Conservation (phyloP, 257 asterid genomes). For the Nicotiana benthamiana region DNA sequence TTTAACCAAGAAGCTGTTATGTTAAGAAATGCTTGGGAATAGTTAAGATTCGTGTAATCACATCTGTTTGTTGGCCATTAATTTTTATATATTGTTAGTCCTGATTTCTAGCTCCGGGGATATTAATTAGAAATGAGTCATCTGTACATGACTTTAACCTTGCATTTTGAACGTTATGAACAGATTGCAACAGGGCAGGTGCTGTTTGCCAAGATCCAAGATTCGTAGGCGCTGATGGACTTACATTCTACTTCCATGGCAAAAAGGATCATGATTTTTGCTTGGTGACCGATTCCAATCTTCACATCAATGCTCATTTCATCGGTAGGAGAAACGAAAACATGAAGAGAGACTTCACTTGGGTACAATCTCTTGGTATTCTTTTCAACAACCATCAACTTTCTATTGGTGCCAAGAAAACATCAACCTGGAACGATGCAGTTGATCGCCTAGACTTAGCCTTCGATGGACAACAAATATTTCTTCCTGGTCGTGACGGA, state of each 20-base stretch:
- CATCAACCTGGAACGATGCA: constrained; percentile 51
- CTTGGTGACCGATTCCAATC: constrained; percentile 57
- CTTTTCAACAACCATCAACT: constrained; percentile 52
- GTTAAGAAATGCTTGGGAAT: background rate
- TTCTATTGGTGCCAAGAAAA: constrained; percentile 50
- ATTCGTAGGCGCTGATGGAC: constrained; percentile 73
- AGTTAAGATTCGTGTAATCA: background rate
- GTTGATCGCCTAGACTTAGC: constrained; percentile 48
- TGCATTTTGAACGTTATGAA: background rate
- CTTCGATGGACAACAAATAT: constrained; percentile 37
- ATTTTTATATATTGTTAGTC: background rate
- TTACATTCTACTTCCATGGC: constrained; percentile 90
- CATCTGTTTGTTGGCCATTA: background rate
- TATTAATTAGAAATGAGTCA: background rate
- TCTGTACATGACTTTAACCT: background rate
- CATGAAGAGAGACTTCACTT: constrained; percentile 79
- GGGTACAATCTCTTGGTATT: constrained; percentile 89
- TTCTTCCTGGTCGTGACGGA: constrained; percentile 38
- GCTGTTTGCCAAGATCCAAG: constrained; percentile 87
- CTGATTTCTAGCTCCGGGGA: background rate
- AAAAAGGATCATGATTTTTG: constrained; percentile 57
- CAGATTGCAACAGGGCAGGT: constrained; percentile 73
- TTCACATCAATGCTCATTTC: constrained; percentile 83
- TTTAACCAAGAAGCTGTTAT: background rate
- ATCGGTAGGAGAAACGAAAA: constrained; percentile 54